A percentile compares a stretch with the other conserved stretches of the same genome.
phyloP scores from a whole-genome alignment of 345 rosid species.

The Aegle marmelos region DNA sequence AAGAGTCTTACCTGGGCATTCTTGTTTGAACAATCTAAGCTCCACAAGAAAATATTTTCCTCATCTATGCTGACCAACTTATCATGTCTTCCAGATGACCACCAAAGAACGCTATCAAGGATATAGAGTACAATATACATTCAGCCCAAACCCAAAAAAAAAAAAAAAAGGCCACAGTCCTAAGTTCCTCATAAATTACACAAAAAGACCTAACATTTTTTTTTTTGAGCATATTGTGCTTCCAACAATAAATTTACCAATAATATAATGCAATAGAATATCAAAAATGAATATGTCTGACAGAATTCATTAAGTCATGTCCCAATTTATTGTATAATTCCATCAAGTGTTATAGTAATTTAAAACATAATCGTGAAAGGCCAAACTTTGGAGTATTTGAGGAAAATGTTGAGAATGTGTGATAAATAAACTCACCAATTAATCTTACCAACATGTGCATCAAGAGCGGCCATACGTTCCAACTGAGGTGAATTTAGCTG shows the following conservation, averaged over 20 bases:
- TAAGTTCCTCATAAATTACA: no score
- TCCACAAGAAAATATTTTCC: constrained; percentile 70
- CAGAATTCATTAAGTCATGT: not conserved
- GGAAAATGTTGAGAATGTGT: not conserved
- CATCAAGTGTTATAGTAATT: not conserved
- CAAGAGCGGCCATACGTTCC: constrained; percentile 80
- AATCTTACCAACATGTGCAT: constrained; percentile 73
- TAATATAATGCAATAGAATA: not conserved
- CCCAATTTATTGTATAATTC: not conserved
- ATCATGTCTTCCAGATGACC: constrained; percentile 85
- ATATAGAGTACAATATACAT: not conserved
- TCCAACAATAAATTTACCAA: not conserved
- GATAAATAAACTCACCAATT: constrained; percentile 61
- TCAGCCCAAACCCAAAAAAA: not conserved
- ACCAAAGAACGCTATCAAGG: constrained; percentile 64
- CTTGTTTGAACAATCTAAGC: constrained; percentile 69
- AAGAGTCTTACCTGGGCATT: constrained; percentile 57
- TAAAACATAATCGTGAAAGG: not conserved
- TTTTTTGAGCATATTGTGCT: not conserved
- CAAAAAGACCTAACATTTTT: not conserved
- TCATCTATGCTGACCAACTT: constrained; percentile 87
- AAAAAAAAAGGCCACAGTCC: not conserved
- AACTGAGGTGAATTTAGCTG: constrained; percentile 78
- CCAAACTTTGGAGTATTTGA: no score
- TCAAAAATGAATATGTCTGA: not conserved